Evolutionary conservation across 2,329 filamentous ascomycete genomes (phyloP), one percentile per base, ranked within the genome.

Genomic region (Hypoxylon sp.): DNA sequence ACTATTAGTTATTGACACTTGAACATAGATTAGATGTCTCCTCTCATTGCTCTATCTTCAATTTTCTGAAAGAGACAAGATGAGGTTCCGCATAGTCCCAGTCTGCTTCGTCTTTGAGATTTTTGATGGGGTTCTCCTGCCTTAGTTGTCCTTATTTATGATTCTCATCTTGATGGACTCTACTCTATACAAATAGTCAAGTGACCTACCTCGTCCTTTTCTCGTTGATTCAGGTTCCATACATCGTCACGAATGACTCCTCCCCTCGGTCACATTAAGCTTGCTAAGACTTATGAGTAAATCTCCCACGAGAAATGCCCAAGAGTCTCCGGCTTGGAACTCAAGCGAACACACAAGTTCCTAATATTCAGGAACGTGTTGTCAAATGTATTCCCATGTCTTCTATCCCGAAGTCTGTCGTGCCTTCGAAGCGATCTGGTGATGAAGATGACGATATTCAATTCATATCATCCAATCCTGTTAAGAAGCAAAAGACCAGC

Each of bases 391-490:
- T 31, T 31, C 42, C 39, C 26, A 46, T 46, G 35, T 22, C 33
- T 31, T 44, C 62, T 29, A 35, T 26, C 26, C 17, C 56, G 1
- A 63, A 56, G 33, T 22, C 65, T 46, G 17, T 51, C 19, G 60
- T 67, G 22, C 72, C 76, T 37, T 70, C 71, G 3, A 81, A 80
- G 70, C 67, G 74, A 57, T 72, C 70, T 24, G 81, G 83, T 54
- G 73, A 76, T 64, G 83, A 85, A 47, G 81, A 84, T 52, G 74
- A 77, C 63, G 83, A 85, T 54, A 76, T 85, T 33, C 78, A 84
- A 68, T 83, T 84, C 59, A 75, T 85, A 33, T 83, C 81, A 47
- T 80, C 78, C 19, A 80, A 81, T 24, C 81, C 82, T 9, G 79
- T 83, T 55, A 84, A 83, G 75, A 82, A 77, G 69, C 75, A 71